phyloP scores from a whole-genome alignment of 352 stramenopile species.

The Globisporangium lucens region DNA sequence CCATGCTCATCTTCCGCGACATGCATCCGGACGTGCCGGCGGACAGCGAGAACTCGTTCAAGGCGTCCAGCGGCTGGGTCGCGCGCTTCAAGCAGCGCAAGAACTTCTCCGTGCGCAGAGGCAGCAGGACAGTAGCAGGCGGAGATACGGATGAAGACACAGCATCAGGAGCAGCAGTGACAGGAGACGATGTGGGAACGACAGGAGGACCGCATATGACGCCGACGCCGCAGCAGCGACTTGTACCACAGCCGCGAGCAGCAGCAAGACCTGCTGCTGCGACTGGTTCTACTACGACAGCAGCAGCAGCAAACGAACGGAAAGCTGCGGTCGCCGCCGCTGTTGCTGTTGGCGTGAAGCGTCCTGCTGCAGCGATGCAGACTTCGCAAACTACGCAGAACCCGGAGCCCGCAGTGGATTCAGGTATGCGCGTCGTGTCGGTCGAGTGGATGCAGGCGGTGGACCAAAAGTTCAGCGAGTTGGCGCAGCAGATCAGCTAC shows the following conservation, averaged over 20 bases:
- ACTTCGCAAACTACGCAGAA: not conserved
- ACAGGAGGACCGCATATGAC: not conserved
- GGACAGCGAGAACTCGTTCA: conserved; percentile 10
- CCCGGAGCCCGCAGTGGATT: not conserved
- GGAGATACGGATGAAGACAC: not conserved
- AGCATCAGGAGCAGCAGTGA: not conserved
- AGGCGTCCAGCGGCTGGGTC: conserved; percentile 22
- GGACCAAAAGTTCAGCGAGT: conserved; percentile 1
- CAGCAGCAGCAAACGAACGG: not conserved
- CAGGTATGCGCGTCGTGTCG: not conserved
- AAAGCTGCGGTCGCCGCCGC: not conserved
- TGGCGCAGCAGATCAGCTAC: conserved; percentile 14
- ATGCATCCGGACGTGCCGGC: conserved; percentile 9
- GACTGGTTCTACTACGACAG: not conserved
- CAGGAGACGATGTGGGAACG: not conserved
- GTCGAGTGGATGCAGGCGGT: conserved; percentile 18
- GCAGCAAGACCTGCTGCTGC: not conserved
- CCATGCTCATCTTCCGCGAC: conserved; percentile 14
- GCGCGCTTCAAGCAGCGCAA: conserved; percentile 23
- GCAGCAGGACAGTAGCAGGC: not conserved
- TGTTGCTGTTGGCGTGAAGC: not conserved
- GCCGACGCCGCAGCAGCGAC: not conserved
- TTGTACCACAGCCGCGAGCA: not conserved
- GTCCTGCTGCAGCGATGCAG: not conserved
- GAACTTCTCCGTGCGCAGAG: conserved; percentile 11